Evolutionary conservation across 371 early-diverging fungal species (phyloP).

Genomic region (Globomyces sp.): DNA sequence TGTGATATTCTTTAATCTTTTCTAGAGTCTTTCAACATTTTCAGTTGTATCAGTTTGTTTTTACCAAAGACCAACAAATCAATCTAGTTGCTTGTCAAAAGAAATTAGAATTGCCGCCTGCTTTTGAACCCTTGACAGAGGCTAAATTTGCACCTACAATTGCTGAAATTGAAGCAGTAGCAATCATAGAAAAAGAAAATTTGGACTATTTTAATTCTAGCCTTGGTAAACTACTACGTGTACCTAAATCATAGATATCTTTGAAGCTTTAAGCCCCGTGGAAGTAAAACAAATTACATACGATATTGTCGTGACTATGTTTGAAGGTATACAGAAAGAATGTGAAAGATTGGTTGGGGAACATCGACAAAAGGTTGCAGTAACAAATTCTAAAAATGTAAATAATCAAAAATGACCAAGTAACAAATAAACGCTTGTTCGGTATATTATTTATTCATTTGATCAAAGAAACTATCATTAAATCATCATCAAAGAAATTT

Average conservation of each 20-base stretch:
- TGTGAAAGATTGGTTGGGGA: slow-evolving; percentile 20
- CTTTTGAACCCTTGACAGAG: slow-evolving; percentile 17
- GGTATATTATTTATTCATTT: background rate
- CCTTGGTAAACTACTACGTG: slow-evolving; percentile 5
- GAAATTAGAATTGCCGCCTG: slow-evolving; percentile 4
- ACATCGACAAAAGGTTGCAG: slow-evolving; percentile 15
- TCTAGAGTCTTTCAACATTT: slow-evolving; percentile 26
- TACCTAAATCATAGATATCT: slow-evolving; percentile 8
- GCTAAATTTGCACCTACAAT: slow-evolving; percentile 22
- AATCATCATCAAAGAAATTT: slow-evolving; percentile 14
- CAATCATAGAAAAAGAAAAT: slow-evolving; percentile 19
- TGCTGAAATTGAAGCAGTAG: slow-evolving; percentile 13
- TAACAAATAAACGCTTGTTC: background rate
- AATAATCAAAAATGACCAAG: background rate
- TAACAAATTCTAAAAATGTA: slow-evolving; percentile 5
- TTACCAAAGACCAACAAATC: slow-evolving; percentile 22
- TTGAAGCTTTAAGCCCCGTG: slow-evolving; percentile 19
- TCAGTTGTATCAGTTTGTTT: slow-evolving; percentile 18
- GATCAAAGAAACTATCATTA: slow-evolving; percentile 7
- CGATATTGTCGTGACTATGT: slow-evolving; percentile 17
- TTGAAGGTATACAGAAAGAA: slow-evolving; percentile 19
- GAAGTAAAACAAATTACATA: slow-evolving; percentile 22
- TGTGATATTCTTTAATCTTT: background rate
- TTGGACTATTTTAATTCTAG: background rate
- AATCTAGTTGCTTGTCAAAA: background rate